A percentile compares a stretch with the other conserved stretches of the same genome.
These are phyloP conservation scores for Osmanthus fragrans DNA, from an alignment of 257 asterid genomes.

Conservation along the genomic window DNA sequence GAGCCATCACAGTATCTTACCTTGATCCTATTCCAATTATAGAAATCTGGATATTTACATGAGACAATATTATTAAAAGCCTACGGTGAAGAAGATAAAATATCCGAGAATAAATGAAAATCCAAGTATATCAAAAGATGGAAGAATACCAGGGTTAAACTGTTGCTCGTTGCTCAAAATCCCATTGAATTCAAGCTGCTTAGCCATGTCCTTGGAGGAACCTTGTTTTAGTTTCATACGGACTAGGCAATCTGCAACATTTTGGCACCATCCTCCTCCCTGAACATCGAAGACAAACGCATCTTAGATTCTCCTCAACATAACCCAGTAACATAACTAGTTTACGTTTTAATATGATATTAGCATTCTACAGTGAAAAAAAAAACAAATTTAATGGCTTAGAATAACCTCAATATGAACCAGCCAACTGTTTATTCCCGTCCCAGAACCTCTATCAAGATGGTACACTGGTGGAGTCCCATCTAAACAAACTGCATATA, in stretches of 20 bases:
- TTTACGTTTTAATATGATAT: no score
- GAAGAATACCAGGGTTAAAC: conserved; percentile 70
- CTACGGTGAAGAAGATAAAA: background rate
- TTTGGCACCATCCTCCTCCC: conserved; percentile 99
- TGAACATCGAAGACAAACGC: background rate
- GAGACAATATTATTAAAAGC: background rate
- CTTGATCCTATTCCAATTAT: conserved; percentile 53
- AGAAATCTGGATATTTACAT: conserved; percentile 42
- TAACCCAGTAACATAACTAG: no score
- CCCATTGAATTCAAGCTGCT: conserved; percentile 64
- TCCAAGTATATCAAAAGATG: background rate
- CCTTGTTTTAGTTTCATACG: conserved; percentile 55
- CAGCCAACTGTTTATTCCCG: conserved; percentile 64
- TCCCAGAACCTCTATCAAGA: conserved; percentile 54
- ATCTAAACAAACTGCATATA: conserved; percentile 66
- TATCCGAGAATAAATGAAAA: no score
- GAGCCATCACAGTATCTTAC: conserved; percentile 61
- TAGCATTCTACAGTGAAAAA: no score
- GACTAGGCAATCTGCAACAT: conserved; percentile 50
- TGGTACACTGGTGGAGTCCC: conserved; percentile 85
- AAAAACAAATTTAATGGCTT: background rate
- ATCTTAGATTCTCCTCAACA: no score
- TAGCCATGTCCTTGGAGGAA: conserved; percentile 68
- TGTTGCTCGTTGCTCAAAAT: conserved; percentile 59
- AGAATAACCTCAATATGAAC: conserved; percentile 65